Evolutionary conservation across 2,329 filamentous ascomycete species (phyloP).

Genomic region (Monascus ruber): DNA sequence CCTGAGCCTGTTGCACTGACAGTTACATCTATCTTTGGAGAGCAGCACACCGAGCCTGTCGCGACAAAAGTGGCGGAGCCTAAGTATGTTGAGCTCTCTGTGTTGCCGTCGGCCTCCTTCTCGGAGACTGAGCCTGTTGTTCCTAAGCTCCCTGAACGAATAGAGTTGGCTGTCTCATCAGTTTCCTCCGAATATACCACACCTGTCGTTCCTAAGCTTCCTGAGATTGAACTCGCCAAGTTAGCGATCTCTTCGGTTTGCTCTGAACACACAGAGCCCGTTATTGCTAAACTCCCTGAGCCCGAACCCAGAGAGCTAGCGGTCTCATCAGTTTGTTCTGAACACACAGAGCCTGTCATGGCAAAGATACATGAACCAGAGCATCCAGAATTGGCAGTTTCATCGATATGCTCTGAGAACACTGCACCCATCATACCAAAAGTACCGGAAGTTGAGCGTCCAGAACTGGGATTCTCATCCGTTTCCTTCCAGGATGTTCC

Average conservation of each 20-base stretch:
- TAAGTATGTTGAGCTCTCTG: not conserved
- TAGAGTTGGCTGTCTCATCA: not conserved
- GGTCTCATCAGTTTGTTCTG: not conserved
- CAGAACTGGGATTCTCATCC: conserved; percentile 11
- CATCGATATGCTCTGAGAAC: conserved; percentile 21
- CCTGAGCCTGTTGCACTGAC: not conserved
- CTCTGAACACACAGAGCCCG: conserved; percentile 3
- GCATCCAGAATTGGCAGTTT: conserved; percentile 18
- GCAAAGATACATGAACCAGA: conserved; percentile 7
- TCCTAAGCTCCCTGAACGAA: not conserved
- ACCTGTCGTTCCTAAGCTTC: not conserved
- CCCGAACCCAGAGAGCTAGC: conserved; percentile 11
- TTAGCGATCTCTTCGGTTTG: not conserved
- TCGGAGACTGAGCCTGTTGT: conserved; percentile 15
- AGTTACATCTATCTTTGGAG: not conserved
- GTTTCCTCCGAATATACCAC: not conserved
- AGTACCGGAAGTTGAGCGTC: conserved; percentile 6
- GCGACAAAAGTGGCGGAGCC: conserved; percentile 12
- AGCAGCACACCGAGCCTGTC: not conserved
- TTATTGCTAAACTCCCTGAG: conserved; percentile 13
- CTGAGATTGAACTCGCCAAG: not conserved
- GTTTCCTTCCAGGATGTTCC: conserved; percentile 9
- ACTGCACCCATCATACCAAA: conserved; percentile 11
- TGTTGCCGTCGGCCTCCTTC: not conserved
- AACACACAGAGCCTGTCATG: conserved; percentile 17